These are phyloP conservation scores for Heliamphora pulchella DNA, from an alignment of 179 eudicot genomes.

Conservation along the genomic window DNA sequence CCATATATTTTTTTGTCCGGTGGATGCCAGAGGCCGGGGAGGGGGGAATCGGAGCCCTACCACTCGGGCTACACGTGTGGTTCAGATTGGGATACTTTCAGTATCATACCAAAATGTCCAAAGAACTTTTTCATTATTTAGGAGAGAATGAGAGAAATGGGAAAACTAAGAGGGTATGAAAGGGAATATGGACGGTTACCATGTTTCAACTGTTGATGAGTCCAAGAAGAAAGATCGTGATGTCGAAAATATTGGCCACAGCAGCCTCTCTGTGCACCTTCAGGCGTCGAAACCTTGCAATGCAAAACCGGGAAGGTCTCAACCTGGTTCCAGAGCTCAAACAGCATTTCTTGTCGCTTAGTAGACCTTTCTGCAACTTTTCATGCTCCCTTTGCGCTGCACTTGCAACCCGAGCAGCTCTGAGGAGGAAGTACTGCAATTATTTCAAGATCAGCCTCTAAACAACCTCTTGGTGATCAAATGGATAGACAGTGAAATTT, in stretches of 20 bases:
- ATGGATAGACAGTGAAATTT: background rate
- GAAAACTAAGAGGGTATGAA: background rate
- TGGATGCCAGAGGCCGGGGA: too few species aligned
- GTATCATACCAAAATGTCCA: background rate
- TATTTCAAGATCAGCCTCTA: conserved; percentile 42
- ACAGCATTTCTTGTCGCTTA: conserved; percentile 40
- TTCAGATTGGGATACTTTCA: background rate
- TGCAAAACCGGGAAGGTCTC: conserved; percentile 18
- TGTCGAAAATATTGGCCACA: background rate
- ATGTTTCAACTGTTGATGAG: background rate
- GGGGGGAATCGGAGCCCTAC: too few species aligned
- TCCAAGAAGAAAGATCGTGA: background rate
- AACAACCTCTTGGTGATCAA: conserved; percentile 45
- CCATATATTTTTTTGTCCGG: too few species aligned
- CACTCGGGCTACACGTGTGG: too few species aligned
- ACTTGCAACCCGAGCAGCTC: conserved; percentile 37
- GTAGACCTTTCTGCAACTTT: conserved; percentile 44
- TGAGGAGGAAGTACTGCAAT: conserved; percentile 39
- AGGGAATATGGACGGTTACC: background rate
- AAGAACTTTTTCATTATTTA: too few species aligned
- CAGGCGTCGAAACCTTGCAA: conserved; percentile 35
- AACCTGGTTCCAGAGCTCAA: conserved; percentile 29
- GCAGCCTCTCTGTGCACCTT: background rate
- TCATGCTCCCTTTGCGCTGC: conserved; percentile 51
- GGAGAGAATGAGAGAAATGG: too few species aligned